Conservation (phyloP, 2,329 filamentous ascomycete species). For the Didymella pomorum region DNA sequence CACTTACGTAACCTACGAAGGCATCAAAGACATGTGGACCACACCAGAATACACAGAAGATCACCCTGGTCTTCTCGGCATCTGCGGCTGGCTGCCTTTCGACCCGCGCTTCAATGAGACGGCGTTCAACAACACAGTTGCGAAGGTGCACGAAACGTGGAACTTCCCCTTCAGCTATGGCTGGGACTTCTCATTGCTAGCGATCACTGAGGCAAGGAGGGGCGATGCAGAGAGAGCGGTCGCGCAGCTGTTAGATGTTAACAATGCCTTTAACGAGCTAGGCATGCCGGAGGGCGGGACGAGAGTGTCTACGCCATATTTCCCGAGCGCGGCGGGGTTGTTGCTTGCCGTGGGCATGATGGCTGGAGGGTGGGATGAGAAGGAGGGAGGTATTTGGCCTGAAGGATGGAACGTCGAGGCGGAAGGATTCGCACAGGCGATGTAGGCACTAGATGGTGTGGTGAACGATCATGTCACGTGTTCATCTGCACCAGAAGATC, state of each 20-base stretch:
- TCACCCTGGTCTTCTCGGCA: slow-evolving; percentile 43
- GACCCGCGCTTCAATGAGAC: slow-evolving; percentile 38
- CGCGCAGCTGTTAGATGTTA: slow-evolving; percentile 56
- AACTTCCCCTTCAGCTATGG: slow-evolving; percentile 48
- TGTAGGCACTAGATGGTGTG: slow-evolving; percentile 23
- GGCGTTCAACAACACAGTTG: slow-evolving; percentile 41
- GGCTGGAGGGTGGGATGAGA: slow-evolving; percentile 64
- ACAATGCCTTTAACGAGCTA: slow-evolving; percentile 65
- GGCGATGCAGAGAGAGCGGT: slow-evolving; percentile 44
- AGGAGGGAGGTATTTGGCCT: slow-evolving; percentile 58
- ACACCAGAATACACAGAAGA: slow-evolving; percentile 40
- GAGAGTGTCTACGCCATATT: slow-evolving; percentile 65
- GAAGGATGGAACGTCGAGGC: slow-evolving; percentile 57
- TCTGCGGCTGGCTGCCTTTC: slow-evolving; percentile 44
- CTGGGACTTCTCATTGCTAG: slow-evolving; percentile 48
- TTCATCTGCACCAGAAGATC: neutral
- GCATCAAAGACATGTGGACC: slow-evolving; percentile 51
- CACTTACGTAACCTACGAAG: slow-evolving; percentile 65
- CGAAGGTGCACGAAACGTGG: slow-evolving; percentile 44
- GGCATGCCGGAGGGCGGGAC: slow-evolving; percentile 63
- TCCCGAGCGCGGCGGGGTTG: slow-evolving; percentile 61
- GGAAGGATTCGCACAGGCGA: slow-evolving; percentile 56
- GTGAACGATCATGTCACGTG: neutral
- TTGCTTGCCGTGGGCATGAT: slow-evolving; percentile 65
- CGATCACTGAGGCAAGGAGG: slow-evolving; percentile 40